These are phyloP conservation scores for Exophiala lecanii-corni DNA, from an alignment of 2,329 filamentous ascomycete species.

Conservation along the genomic window DNA sequence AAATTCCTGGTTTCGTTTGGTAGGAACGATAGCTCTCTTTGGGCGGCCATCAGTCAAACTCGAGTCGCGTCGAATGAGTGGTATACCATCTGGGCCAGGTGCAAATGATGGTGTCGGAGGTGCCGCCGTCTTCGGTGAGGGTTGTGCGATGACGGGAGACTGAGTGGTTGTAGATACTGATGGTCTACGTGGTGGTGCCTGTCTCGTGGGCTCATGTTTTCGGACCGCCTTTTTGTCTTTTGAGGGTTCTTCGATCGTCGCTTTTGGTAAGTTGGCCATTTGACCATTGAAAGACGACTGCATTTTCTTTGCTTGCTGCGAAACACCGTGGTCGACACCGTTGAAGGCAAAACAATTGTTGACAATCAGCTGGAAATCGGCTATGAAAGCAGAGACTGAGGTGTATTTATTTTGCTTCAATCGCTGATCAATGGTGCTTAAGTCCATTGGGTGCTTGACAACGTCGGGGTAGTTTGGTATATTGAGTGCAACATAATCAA, in stretches of 20 bases:
- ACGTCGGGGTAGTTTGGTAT: conserved; percentile 70
- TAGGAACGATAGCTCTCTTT: conserved; percentile 89
- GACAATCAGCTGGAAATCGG: conserved; percentile 72
- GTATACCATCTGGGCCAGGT: conserved; percentile 70
- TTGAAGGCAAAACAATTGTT: conserved; percentile 80
- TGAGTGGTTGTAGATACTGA: conserved; percentile 33
- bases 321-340: conserved; percentile 69
- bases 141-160: conserved; percentile 31
- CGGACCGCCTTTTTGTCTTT: conserved; percentile 57
- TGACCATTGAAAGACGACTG: conserved; percentile 57
- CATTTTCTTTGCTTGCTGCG: conserved; percentile 60
- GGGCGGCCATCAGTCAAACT: conserved; percentile 73
- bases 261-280: conserved; percentile 55
- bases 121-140: conserved; percentile 41
- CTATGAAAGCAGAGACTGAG: conserved; percentile 66
- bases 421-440: conserved; percentile 75
- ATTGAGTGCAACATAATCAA: conserved; percentile 67
- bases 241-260: conserved; percentile 54
- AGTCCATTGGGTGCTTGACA: conserved; percentile 77
- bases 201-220: conserved; percentile 34
- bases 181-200: conserved; percentile 46
- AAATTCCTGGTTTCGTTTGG: conserved; percentile 91
- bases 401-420: conserved; percentile 67
- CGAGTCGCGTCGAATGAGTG: conserved; percentile 80
- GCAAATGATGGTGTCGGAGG: conserved; percentile 61